These are phyloP conservation scores for Oryza rufipogon DNA, from an alignment of 176 grass and related monocot genomes.

Conservation along the genomic window DNA sequence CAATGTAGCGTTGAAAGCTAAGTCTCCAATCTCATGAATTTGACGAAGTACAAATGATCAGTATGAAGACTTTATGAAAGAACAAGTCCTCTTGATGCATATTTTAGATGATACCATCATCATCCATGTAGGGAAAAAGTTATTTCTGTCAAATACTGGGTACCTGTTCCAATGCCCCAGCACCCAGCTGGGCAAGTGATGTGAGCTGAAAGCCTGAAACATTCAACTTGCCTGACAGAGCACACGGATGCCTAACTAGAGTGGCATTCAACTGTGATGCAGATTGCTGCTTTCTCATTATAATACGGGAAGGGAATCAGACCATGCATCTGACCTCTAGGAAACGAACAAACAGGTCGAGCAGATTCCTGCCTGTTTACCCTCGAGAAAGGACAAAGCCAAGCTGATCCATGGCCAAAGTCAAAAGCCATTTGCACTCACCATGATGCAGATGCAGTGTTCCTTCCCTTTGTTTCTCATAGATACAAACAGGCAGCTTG, in stretches of 20 bases:
- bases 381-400: conserved; percentile 5
- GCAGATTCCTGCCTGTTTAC: conserved; percentile 42
- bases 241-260: neutral
- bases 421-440: conserved; percentile 46
- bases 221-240: conserved; percentile 40
- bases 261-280: conserved; percentile 14
- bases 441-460: conserved; percentile 15
- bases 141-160: neutral
- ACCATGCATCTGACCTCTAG: conserved; percentile 38
- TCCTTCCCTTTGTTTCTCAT: conserved; percentile 34
- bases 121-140: neutral
- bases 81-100: neutral
- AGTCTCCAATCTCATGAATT: neutral
- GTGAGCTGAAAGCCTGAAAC: conserved; percentile 1
- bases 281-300: neutral
- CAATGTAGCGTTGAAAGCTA: neutral
- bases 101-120: neutral
- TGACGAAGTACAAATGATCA: neutral
- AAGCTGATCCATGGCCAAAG: conserved; percentile 20
- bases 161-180: neutral
- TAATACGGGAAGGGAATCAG: conserved; percentile 31
- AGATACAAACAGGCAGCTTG: conserved; percentile 8
- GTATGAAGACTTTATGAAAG: neutral
- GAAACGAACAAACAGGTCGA: conserved; percentile 50
- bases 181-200: neutral